These are phyloP conservation scores for Cenchrus americanus DNA, from an alignment of 176 grass and related monocot species.

Conservation along the genomic window DNA sequence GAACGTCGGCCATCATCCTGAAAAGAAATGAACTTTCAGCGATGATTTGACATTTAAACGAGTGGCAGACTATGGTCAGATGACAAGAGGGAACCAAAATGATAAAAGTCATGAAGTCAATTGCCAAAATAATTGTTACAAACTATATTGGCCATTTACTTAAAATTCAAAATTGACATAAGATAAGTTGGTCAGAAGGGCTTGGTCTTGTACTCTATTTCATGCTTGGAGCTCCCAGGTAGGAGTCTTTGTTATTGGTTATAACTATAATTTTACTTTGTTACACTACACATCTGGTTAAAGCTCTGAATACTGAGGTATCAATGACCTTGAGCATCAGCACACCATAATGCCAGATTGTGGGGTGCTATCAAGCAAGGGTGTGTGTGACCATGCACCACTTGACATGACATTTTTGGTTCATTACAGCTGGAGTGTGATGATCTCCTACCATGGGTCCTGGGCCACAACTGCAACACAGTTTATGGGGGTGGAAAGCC, in stretches of 20 bases:
- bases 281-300: not conserved
- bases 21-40: conserved; percentile 9
- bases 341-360: not conserved
- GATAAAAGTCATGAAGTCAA: not conserved
- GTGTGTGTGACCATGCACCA: not conserved
- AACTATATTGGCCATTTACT: not conserved
- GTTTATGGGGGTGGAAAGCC: not conserved
- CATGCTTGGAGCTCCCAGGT: not conserved
- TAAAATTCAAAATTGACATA: not conserved
- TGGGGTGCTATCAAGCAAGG: not conserved
- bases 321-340: not conserved
- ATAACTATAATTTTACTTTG: not conserved
- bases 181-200: not conserved
- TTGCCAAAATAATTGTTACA: not conserved
- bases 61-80: not conserved
- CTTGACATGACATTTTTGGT: not conserved
- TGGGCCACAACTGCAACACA: not conserved
- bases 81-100: not conserved
- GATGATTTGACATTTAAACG: conserved; percentile 1
- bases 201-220: not conserved
- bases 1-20: conserved; percentile 82
- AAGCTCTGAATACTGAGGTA: not conserved
- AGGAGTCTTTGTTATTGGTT: not conserved
- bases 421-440: not conserved
- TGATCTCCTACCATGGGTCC: not conserved